Evolutionary conservation across 2,329 filamentous ascomycete genomes (phyloP), one percentile per base, ranked within the genome.

Genomic region (Paraphaeosphaeria minitans): DNA sequence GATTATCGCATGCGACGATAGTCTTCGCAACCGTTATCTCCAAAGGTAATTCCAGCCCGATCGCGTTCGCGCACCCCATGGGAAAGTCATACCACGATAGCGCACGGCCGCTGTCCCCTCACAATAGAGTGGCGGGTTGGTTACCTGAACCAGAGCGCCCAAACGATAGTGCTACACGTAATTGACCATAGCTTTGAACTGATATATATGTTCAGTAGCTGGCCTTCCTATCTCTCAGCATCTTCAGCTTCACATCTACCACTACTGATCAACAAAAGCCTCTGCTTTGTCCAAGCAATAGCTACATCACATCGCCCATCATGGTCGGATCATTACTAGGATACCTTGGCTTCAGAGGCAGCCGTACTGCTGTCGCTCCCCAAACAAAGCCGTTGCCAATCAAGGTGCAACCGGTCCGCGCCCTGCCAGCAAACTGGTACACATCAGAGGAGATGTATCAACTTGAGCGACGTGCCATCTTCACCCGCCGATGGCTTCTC

Each of bases 401-500:
- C 6, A 51, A 51, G 21, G 10, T 27, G 2, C 48, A 51, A 21
- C 27, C 79, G 50, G 70, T 78, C 24, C 74, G 77, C 19, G 78
- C 83, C 21, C 73, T 81, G 39, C 79, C 79, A 39, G 68, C 69
- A 9, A 73, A 71, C 53, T 78, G 76, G 76, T 77, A 73, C 49
- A 78, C 72, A 22, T 78, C 77, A 31, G 73, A 73, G 13, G 75
- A 79, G 27, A 72, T 80, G 45, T 84, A 81, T 56, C 74, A 79
- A 35, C 72, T 84, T 4, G 82, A 84, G 65, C 75, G 76, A 53
- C 78, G 82, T 33, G 80, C 81, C 0, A 77, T 84, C 29, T 83
- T 84, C 67, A 86, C 84, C 41, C 79, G 79, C 64, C 81, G 82
- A 66, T 86, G 84, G 84, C 78, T 84, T 37, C 79, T 85, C 45